Conservation (phyloP, 495 filamentous ascomycete species). For the Neurospora sp. region DNA sequence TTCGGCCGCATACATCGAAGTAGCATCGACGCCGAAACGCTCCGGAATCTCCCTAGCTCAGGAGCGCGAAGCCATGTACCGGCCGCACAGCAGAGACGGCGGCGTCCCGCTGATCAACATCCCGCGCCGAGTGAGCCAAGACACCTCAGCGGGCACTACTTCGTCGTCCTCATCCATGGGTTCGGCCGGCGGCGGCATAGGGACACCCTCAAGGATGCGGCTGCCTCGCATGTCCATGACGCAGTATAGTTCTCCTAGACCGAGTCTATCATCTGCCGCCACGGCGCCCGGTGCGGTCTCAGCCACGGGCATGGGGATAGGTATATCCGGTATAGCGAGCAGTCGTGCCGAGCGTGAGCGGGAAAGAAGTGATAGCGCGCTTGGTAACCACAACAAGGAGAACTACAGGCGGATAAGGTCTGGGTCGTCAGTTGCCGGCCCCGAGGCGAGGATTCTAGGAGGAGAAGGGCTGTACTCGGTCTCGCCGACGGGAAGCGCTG, state of each 20-base stretch:
- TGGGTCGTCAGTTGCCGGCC: constrained; percentile 4
- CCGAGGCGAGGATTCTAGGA: neutral
- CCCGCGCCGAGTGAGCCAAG: constrained; percentile 31
- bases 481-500: constrained; percentile 9
- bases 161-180: constrained; percentile 7
- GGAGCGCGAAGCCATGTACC: constrained; percentile 32
- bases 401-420: constrained; percentile 13
- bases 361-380: constrained; percentile 15
- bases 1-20: constrained; percentile 30
- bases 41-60: constrained; percentile 26
- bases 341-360: neutral
- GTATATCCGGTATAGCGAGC: neutral
- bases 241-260: constrained; percentile 15
- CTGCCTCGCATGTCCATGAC: constrained; percentile 27
- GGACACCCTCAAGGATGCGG: constrained; percentile 17
- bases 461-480: constrained; percentile 5
- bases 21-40: constrained; percentile 34
- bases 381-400: constrained; percentile 16
- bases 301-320: neutral
- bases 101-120: constrained; percentile 25
- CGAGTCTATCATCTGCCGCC: constrained; percentile 16
- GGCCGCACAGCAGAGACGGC: constrained; percentile 38
- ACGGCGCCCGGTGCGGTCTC: constrained; percentile 7
- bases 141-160: constrained; percentile 1
- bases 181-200: constrained; percentile 4